A percentile compares a stretch with the other conserved stretches of the same genome.
These are phyloP conservation scores for Chrysoporthe austroafricana DNA, from an alignment of 2,329 filamentous ascomycete genomes.

Conservation along the genomic window DNA sequence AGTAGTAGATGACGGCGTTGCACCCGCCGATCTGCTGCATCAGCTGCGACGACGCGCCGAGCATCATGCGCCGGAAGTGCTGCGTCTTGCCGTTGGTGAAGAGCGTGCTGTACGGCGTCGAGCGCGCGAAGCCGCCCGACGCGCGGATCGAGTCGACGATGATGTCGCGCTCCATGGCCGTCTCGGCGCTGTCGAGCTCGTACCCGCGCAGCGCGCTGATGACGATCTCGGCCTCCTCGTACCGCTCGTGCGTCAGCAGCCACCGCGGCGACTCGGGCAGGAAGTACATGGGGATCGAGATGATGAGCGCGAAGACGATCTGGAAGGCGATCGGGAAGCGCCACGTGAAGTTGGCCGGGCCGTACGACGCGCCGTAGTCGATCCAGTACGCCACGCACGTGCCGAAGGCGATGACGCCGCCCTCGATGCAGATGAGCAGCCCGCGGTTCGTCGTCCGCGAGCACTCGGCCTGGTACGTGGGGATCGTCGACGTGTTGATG, in stretches of 20 bases:
- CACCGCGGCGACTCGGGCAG: slow-evolving; percentile 47
- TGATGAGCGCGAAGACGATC: slow-evolving; percentile 40
- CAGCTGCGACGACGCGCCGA: slow-evolving; percentile 62
- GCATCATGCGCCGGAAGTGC: slow-evolving; percentile 66
- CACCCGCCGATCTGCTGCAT: slow-evolving; percentile 66
- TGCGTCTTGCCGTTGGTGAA: slow-evolving; percentile 67
- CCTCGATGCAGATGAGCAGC: slow-evolving; percentile 49
- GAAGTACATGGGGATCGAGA: slow-evolving; percentile 41
- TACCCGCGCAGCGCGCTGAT: slow-evolving; percentile 45
- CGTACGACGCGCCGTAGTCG: slow-evolving; percentile 50
- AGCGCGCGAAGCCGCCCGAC: slow-evolving; percentile 50
- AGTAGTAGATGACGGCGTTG: slow-evolving; percentile 65
- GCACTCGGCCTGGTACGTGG: slow-evolving; percentile 53
- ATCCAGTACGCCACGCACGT: slow-evolving; percentile 50
- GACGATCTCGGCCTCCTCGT: slow-evolving; percentile 41
- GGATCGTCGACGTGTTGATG: slow-evolving; percentile 52
- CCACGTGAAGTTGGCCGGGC: slow-evolving; percentile 51
- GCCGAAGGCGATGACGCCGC: slow-evolving; percentile 50
- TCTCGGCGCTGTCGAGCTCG: slow-evolving; percentile 58
- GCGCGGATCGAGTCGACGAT: slow-evolving; percentile 67
- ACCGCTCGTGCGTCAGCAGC: slow-evolving; percentile 42
- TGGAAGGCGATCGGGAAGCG: slow-evolving; percentile 57
- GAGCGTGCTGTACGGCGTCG: slow-evolving; percentile 55
- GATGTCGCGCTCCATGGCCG: slow-evolving; percentile 60
- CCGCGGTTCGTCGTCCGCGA: slow-evolving; percentile 48